Evolutionary conservation across 495 filamentous ascomycete species (phyloP), one percentile per base, ranked within the genome.

Genomic region (Xylaria intraflava): DNA sequence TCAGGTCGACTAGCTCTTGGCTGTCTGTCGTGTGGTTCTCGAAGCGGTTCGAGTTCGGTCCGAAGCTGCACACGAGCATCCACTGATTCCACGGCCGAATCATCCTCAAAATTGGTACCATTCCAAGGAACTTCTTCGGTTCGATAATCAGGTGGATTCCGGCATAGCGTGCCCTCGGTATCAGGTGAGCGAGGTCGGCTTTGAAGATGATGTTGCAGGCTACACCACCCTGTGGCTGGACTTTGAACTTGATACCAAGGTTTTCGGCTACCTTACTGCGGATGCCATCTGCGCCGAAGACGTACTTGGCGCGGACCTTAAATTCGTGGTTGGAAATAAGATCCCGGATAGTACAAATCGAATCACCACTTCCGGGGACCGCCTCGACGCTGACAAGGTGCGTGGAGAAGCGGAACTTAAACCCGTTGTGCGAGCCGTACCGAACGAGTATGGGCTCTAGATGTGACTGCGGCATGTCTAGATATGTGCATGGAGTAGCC

Each of bases 81-180:
- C 79, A 78, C 59, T 81, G 71, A 59, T 77, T 55, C 78, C 77
- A 82, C 1, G 78, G 72, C 62, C 77, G 79, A 1, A 82, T 75
- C 75, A 82, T 77, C 20, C 79, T 60, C 4, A 71, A 55, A 44
- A 77, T 69, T 12, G 58, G 53, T 12, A 61, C 61, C 71, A 74
- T 75, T 0, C 67, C 73, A 56, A 69, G 77, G 0, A 56, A 56
- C 2, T 69, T 70, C 20, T 79, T 74, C 0, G 78, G 76, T 45
- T 72, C 67, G 46, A 81, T 64, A 26, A 78, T 64, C 69, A 72
- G 79, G 51, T 82, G 79, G 1, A 82, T 65, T 58, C 78, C 78
- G 0, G 76, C 78, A 10, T 62, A 66, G 0, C 79, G 66, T 43
- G 73, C 53, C 45, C 70, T 38, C 12, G 45, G 54, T 45, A 80